A percentile compares a stretch with the other conserved stretches of the same genome.
Conservation (phyloP, 2,329 filamentous ascomycete genomes). For the Nothopassalora personata region DNA sequence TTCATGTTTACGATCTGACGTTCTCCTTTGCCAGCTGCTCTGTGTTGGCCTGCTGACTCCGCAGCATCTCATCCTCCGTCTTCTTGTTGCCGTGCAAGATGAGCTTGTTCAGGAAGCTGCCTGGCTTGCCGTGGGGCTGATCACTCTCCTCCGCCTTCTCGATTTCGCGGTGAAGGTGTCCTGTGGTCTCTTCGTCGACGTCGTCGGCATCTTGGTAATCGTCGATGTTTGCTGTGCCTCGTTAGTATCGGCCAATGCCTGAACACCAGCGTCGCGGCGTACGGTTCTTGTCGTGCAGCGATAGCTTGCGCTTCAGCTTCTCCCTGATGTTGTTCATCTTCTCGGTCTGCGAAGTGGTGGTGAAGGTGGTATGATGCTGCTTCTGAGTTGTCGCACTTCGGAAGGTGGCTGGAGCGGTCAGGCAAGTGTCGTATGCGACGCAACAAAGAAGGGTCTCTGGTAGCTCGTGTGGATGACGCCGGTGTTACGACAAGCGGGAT, state of each 20-base stretch:
- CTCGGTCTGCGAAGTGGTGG: slow-evolving; percentile 5
- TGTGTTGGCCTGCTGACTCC: slow-evolving; percentile 37
- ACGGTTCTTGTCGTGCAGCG: slow-evolving; percentile 35
- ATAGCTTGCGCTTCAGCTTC: slow-evolving; percentile 35
- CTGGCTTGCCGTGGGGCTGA: slow-evolving; percentile 31
- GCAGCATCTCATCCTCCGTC: slow-evolving; percentile 32
- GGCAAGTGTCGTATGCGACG: not conserved
- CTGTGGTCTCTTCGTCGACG: slow-evolving; percentile 35
- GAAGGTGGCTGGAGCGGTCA: slow-evolving; percentile 1
- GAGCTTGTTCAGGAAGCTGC: slow-evolving; percentile 35
- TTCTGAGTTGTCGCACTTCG: not conserved
- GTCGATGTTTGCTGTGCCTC: slow-evolving; percentile 24
- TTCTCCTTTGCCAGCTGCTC: slow-evolving; percentile 28
- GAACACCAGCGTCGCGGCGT: not conserved
- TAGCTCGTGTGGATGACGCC: not conserved
- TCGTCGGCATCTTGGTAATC: slow-evolving; percentile 31
- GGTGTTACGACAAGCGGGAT: not conserved
- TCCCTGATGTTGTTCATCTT: slow-evolving; percentile 34
- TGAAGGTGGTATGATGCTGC: not conserved
- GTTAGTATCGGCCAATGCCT: slow-evolving; percentile 2
- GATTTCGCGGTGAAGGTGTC: slow-evolving; percentile 33
- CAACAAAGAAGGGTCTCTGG: not conserved
- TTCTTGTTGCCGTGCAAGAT: slow-evolving; percentile 37
- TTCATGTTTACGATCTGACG: not conserved
- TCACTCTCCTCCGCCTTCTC: slow-evolving; percentile 31